Conservation (phyloP, 805 yeast species). For the Candida tallmaniae region DNA sequence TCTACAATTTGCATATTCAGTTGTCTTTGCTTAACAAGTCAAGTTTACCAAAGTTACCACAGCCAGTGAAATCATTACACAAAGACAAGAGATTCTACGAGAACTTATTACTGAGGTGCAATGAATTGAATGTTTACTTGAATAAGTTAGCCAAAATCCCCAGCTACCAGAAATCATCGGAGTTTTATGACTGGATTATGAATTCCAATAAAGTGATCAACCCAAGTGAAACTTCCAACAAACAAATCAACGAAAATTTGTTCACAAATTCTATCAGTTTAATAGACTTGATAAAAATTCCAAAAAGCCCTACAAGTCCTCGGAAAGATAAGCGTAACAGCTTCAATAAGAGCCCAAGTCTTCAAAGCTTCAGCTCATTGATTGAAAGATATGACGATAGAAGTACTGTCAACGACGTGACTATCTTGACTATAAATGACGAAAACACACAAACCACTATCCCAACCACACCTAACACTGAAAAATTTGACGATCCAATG, state of each 20-base stretch:
- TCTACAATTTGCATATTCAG: constrained; percentile 27
- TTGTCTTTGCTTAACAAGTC: constrained; percentile 10
- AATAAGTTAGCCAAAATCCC: constrained; percentile 16
- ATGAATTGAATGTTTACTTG: constrained; percentile 23
- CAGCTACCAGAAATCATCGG: constrained; percentile 21
- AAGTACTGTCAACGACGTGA: not conserved
- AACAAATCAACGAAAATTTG: constrained; percentile 16
- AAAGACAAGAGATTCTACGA: constrained; percentile 13
- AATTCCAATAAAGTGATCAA: constrained; percentile 5
- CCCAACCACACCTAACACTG: constrained; percentile 7
- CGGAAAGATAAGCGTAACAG: not conserved
- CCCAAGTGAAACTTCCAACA: constrained; percentile 13
- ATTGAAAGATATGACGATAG: constrained; percentile 3
- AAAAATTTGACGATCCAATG: constrained; percentile 4
- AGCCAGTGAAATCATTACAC: constrained; percentile 17
- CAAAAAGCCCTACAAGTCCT: constrained; percentile 21
- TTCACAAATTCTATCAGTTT: constrained; percentile 18
- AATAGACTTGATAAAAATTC: constrained; percentile 9
- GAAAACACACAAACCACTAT: constrained; percentile 1
- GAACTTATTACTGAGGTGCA: constrained; percentile 17
- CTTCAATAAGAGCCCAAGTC: constrained; percentile 12
- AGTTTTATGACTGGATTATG: constrained; percentile 15
- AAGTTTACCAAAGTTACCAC: constrained; percentile 27
- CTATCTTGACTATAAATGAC: not conserved
- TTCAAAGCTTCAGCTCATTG: constrained; percentile 17